These are phyloP conservation scores for Citropsis articulata DNA, from an alignment of 345 rosid genomes.

Conservation along the genomic window DNA sequence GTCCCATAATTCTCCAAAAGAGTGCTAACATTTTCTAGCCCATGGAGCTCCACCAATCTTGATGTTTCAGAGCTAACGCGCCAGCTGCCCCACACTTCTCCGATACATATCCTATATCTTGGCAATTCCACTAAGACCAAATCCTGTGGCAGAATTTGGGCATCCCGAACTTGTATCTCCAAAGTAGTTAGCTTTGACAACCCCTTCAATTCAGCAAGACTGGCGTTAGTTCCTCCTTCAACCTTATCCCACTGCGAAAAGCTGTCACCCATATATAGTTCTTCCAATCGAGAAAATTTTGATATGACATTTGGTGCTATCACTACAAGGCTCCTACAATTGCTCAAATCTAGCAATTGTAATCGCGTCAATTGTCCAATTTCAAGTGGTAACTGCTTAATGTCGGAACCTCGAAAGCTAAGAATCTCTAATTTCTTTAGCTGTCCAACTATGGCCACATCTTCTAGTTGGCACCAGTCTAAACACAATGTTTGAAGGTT, in stretches of 20 bases:
- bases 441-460: neutral
- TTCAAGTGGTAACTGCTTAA: neutral
- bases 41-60: slow-evolving; percentile 2
- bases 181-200: slow-evolving; percentile 7
- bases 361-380: neutral
- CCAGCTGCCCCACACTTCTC: neutral
- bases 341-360: neutral
- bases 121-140: neutral
- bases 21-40: neutral
- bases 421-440: neutral
- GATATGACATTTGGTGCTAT: neutral
- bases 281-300: neutral
- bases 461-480: neutral
- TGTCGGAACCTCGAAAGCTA: neutral
- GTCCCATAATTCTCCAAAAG: neutral
- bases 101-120: neutral
- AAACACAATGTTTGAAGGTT: slow-evolving; percentile 16
- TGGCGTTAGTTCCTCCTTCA: slow-evolving; percentile 11
- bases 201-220: slow-evolving; percentile 18
- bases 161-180: neutral
- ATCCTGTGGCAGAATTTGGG: neutral
- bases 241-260: neutral
- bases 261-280: neutral
- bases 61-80: neutral
- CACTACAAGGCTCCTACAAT: neutral